Conservation (phyloP, 352 stramenopile species). For the Peronospora destructor region DNA sequence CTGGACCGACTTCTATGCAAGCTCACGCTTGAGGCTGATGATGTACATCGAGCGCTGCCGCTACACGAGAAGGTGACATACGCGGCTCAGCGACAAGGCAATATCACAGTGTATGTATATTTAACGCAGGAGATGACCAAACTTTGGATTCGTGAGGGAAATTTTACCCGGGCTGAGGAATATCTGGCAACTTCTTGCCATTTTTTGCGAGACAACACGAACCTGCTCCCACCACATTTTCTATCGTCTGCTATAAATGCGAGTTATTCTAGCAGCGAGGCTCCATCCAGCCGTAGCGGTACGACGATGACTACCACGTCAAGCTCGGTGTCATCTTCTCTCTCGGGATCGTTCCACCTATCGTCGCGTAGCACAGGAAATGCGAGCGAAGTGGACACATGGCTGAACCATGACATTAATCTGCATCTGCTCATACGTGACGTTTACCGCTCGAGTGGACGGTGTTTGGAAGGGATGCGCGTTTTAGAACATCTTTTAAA, state of each 20-base stretch:
- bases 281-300: conserved; percentile 44
- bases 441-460: conserved; percentile 68
- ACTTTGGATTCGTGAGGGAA: conserved; percentile 70
- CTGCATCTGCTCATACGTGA: conserved; percentile 77
- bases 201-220: conserved; percentile 64
- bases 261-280: conserved; percentile 51
- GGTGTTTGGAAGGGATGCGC: conserved; percentile 70
- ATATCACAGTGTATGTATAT: conserved; percentile 82
- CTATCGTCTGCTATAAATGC: conserved; percentile 39
- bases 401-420: conserved; percentile 78
- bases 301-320: conserved; percentile 65
- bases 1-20: conserved; percentile 67
- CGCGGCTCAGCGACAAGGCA: conserved; percentile 63
- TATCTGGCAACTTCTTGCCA: conserved; percentile 56
- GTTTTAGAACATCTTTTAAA: conserved; percentile 74
- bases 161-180: conserved; percentile 69
- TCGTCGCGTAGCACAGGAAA: conserved; percentile 46
- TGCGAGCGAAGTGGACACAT: conserved; percentile 66
- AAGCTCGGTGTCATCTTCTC: conserved; percentile 60
- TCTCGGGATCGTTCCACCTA: conserved; percentile 49
- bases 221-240: conserved; percentile 57
- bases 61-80: conserved; percentile 75
- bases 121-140: conserved; percentile 74
- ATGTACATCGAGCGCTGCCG: conserved; percentile 62
- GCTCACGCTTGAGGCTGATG: conserved; percentile 67